Conservation (phyloP, 441 rosid species). For the Erodium chrysanthum region DNA sequence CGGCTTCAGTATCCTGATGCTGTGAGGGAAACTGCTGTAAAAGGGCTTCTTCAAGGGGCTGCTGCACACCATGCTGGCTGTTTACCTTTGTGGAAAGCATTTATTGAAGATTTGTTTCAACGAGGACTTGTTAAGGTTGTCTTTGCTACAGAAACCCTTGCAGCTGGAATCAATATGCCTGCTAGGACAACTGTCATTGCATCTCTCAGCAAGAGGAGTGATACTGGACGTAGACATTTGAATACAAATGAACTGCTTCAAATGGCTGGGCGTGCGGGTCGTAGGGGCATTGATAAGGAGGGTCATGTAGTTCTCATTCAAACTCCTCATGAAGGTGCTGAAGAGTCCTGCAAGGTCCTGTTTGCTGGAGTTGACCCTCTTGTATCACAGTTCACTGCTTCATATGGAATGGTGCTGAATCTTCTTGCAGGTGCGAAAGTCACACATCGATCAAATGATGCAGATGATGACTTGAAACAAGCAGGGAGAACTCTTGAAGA, state of each 20-base stretch:
- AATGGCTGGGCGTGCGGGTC: slow-evolving; percentile 99
- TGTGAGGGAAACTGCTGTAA: slow-evolving; percentile 68
- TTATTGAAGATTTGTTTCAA: slow-evolving; percentile 82
- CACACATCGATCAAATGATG: slow-evolving; percentile 45
- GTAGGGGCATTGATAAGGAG: slow-evolving; percentile 78
- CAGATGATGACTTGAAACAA: slow-evolving; percentile 39
- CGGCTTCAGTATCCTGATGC: slow-evolving; percentile 84
- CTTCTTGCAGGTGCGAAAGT: slow-evolving; percentile 75
- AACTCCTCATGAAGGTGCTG: slow-evolving; percentile 80
- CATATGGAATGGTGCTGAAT: slow-evolving; percentile 94
- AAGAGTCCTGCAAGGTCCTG: slow-evolving; percentile 77
- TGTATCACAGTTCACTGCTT: slow-evolving; percentile 88
- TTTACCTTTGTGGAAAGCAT: slow-evolving; percentile 89
- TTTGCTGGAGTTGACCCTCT: slow-evolving; percentile 85
- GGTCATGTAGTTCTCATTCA: slow-evolving; percentile 82
- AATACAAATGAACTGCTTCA: slow-evolving; percentile 82
- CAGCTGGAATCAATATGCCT: slow-evolving; percentile 98
- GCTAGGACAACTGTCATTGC: slow-evolving; percentile 87
- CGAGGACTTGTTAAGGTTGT: slow-evolving; percentile 86
- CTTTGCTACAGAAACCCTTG: slow-evolving; percentile 94
- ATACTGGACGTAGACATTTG: slow-evolving; percentile 55
- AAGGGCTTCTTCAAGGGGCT: slow-evolving; percentile 74
- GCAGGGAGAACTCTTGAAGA: slow-evolving; percentile 81
- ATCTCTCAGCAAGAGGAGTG: slow-evolving; percentile 63
- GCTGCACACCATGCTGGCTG: slow-evolving; percentile 99